phyloP scores from a whole-genome alignment of 371 early-diverging fungal species.

The Saksenaea vasiformis region DNA sequence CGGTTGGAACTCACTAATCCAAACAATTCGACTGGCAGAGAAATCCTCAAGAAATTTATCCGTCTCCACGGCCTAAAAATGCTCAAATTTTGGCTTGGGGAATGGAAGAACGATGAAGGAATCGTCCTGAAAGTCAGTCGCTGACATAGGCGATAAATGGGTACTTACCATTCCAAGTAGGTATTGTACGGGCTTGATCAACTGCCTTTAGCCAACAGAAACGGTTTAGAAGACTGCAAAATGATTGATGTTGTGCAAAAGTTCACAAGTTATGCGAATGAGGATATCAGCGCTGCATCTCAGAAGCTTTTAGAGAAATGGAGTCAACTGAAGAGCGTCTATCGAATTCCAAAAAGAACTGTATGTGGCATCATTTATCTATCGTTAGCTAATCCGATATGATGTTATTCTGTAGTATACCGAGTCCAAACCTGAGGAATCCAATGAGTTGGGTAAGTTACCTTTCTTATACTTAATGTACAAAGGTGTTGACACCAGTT shows the following conservation, averaged over 20 bases:
- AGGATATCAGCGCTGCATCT: slow-evolving; percentile 39
- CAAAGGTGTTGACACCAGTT: background rate
- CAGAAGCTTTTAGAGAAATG: slow-evolving; percentile 46
- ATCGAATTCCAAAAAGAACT: slow-evolving; percentile 56
- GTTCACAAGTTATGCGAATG: slow-evolving; percentile 41
- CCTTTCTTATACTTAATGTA: background rate
- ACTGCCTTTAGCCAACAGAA: slow-evolving; percentile 61
- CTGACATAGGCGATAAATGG: background rate
- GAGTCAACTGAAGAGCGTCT: slow-evolving; percentile 52
- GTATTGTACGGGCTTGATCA: slow-evolving; percentile 19
- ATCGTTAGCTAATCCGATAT: background rate
- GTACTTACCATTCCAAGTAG: background rate
- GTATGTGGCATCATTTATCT: background rate
- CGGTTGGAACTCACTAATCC: slow-evolving; percentile 31
- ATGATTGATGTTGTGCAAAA: slow-evolving; percentile 53
- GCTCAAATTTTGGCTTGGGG: slow-evolving; percentile 44
- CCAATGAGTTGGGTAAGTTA: background rate
- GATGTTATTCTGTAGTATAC: background rate
- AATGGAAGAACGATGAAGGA: slow-evolving; percentile 35
- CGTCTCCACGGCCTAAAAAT: slow-evolving; percentile 40
- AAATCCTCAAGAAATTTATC: slow-evolving; percentile 29
- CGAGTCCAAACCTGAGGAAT: background rate
- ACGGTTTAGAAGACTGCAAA: slow-evolving; percentile 67
- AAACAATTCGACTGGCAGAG: slow-evolving; percentile 23
- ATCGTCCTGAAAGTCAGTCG: slow-evolving; percentile 26